Evolutionary conservation across 2,329 filamentous ascomycete genomes (phyloP), one percentile per base, ranked within the genome.

Genomic region (Cytospora paraplurivora): DNA sequence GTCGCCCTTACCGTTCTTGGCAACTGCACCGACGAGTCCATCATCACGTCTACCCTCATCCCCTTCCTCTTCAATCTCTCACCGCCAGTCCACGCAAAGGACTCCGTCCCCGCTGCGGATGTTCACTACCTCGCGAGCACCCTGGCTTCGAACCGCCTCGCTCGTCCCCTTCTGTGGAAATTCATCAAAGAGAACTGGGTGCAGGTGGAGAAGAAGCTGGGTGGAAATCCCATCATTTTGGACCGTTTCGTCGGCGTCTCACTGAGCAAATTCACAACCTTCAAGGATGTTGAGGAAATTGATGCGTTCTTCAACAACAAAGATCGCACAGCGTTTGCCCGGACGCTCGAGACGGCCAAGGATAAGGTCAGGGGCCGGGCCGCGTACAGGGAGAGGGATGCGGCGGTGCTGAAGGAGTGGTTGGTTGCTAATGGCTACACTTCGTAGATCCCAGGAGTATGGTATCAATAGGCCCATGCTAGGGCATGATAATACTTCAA

Each of bases 181-280:
- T 97, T 90, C 76, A 85, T 97, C 72, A 92, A 93, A 77, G 81
- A 85, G 51, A 89, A 97, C 78, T 99, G 94, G 91, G 82, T 86
- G 35, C 81, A 84, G 41, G 84, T 96, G 52, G 83, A 88, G 59
- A 79, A 85, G 65, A 90, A 89, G 75, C 82, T 98, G 61, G 87
- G 70, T 34, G 85, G 74, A 50, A 97, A 97, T 78, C 90, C 92
- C 67, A 89, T 97, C 35, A 86, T 97, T 3, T 81, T 97, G 17
- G 94, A 99, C 77, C 88, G 94, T 55, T 97, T 96, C 77, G 79
- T 99, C 70, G 88, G 91, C 69, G 81, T 90, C 69, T 88, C 88
- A 52, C 79, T 99, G 69, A 86, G 86, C 71, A 90, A 91, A 73
- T 98, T 96, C 74, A 86, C 91, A 3, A 88, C 92, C 70, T 78